These are phyloP conservation scores for Petunia secreta DNA, from an alignment of 257 asterid genomes.

Conservation along the genomic window DNA sequence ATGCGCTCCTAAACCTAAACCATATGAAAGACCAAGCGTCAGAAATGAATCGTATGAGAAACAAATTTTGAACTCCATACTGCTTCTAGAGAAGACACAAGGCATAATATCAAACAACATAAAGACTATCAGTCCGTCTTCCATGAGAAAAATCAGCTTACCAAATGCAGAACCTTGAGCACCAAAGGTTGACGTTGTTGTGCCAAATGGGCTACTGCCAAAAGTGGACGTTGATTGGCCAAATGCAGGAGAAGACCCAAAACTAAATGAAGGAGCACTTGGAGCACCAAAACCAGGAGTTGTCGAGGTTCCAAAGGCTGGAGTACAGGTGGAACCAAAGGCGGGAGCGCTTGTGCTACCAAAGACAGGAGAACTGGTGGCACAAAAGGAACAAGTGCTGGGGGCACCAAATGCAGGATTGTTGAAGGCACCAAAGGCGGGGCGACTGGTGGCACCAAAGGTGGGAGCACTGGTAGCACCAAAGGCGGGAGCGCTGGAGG, in stretches of 20 bases:
- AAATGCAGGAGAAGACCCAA: slow-evolving; percentile 66
- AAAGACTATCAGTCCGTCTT: slow-evolving; percentile 28
- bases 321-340: slow-evolving; percentile 46
- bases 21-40: slow-evolving; percentile 27
- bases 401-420: too few species aligned
- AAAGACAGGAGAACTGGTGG: too few species aligned
- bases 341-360: slow-evolving; percentile 30
- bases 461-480: too few species aligned
- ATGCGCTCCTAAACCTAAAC: slow-evolving; percentile 63
- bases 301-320: slow-evolving; percentile 48
- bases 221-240: slow-evolving; percentile 72
- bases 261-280: slow-evolving; percentile 52
- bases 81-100: neutral
- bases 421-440: too few species aligned
- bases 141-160: slow-evolving; percentile 40
- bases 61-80: neutral
- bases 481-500: too few species aligned
- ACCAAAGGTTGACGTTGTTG: slow-evolving; percentile 62
- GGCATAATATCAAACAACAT: slow-evolving; percentile 1
- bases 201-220: slow-evolving; percentile 65
- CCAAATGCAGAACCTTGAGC: slow-evolving; percentile 82
- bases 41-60: slow-evolving; percentile 21
- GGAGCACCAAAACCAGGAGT: slow-evolving; percentile 39
- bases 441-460: too few species aligned
- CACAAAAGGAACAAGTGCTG: neutral